phyloP scores from a whole-genome alignment of 108 stramenopile genomes.

The Licmophora abbreviata region DNA sequence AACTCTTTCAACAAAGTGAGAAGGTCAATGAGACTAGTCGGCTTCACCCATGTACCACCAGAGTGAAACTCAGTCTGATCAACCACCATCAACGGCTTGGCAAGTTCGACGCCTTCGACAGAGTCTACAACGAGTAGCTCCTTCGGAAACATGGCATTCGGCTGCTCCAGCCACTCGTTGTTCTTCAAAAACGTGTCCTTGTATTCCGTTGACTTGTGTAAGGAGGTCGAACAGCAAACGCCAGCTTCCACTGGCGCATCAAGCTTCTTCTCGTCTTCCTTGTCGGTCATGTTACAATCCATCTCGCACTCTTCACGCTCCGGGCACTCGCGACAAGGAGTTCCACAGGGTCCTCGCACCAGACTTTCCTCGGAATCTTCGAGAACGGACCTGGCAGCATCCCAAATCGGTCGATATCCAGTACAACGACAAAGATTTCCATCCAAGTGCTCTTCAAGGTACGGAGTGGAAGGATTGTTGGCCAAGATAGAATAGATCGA shows the following conservation, averaged over 20 bases:
- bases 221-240: conserved; percentile 36
- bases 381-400: conserved; percentile 78
- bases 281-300: conserved; percentile 60
- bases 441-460: conserved; percentile 90
- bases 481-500: conserved; percentile 83
- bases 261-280: conserved; percentile 14
- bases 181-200: conserved; percentile 19
- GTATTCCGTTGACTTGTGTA: conserved; percentile 42
- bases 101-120: conserved; percentile 10
- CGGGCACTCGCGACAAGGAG: conserved; percentile 66
- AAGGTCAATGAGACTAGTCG: conserved; percentile 62
- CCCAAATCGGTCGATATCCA: conserved; percentile 94
- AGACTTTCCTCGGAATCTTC: conserved; percentile 35
- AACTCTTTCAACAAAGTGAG: conserved; percentile 66
- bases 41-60: conserved; percentile 87
- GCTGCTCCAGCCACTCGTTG: conserved; percentile 50
- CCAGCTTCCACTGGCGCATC: conserved; percentile 9
- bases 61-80: conserved; percentile 50
- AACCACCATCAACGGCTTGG: conserved; percentile 59
- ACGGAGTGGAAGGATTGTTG: conserved; percentile 22
- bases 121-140: conserved; percentile 30
- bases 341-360: conserved; percentile 65
- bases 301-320: conserved; percentile 57
- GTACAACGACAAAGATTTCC: conserved; percentile 96
- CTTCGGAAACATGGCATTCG: conserved; percentile 63